Conservation (phyloP, 1,139 yeast genomes). For the Suhomyces bokatorum region DNA sequence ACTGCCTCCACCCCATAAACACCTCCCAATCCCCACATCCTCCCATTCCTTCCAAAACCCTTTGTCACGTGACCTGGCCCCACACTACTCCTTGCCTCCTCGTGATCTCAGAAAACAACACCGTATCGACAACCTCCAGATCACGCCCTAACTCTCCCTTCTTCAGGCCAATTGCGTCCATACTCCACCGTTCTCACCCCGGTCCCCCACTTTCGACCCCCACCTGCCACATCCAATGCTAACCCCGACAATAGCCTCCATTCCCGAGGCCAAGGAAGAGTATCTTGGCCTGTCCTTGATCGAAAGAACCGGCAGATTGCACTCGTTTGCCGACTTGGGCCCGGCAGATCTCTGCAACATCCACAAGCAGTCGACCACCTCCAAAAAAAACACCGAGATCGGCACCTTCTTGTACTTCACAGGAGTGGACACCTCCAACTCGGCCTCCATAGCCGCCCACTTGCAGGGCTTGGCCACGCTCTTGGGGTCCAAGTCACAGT, state of each 20-base stretch:
- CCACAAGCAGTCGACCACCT: slow-evolving; percentile 46
- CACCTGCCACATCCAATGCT: slow-evolving; percentile 27
- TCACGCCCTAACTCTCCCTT: background rate
- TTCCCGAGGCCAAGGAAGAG: slow-evolving; percentile 55
- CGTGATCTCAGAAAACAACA: slow-evolving; percentile 12
- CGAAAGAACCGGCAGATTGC: slow-evolving; percentile 54
- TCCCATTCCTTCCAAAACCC: background rate
- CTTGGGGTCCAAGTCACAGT: slow-evolving; percentile 54
- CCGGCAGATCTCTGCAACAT: slow-evolving; percentile 89
- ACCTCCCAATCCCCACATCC: background rate
- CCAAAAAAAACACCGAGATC: slow-evolving; percentile 41
- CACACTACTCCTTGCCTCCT: background rate
- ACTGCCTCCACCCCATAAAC: background rate
- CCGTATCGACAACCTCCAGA: slow-evolving; percentile 8
- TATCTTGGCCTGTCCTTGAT: slow-evolving; percentile 50
- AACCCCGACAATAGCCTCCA: slow-evolving; percentile 45
- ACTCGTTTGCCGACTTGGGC: slow-evolving; percentile 59
- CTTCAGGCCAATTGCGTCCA: slow-evolving; percentile 3
- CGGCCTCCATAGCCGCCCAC: slow-evolving; percentile 69
- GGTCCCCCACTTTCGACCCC: background rate
- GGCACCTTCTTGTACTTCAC: slow-evolving; percentile 59
- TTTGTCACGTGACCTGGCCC: background rate
- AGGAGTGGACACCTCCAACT: slow-evolving; percentile 57
- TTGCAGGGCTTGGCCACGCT: slow-evolving; percentile 75
- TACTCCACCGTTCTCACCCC: background rate